Conservation (phyloP, 306 rosid genomes). For the Sindora glabra region DNA sequence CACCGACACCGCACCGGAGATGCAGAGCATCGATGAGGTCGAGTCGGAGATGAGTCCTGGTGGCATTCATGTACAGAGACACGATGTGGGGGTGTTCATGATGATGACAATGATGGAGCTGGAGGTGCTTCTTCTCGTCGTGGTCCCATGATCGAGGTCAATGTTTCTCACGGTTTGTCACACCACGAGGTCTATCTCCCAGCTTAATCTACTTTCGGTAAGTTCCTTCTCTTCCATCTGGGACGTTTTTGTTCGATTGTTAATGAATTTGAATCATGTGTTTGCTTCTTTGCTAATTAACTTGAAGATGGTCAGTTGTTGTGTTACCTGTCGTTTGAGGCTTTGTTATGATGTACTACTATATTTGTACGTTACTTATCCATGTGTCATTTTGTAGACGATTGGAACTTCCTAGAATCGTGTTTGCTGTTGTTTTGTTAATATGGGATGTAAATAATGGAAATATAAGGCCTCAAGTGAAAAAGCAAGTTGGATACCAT, state of each 20-base stretch:
- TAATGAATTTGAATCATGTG: background rate
- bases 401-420: no score
- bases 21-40: background rate
- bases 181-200: slow-evolving; percentile 33
- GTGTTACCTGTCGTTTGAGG: background rate
- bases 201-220: slow-evolving; percentile 40
- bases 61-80: background rate
- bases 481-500: no score
- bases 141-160: slow-evolving; percentile 30
- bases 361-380: no score
- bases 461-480: no score
- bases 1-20: background rate
- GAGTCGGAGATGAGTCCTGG: background rate
- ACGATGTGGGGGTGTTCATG: no score
- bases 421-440: no score
- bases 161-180: slow-evolving; percentile 22
- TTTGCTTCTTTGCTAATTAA: background rate
- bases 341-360: no score
- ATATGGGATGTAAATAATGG: no score
- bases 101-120: background rate
- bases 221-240: slow-evolving; percentile 14
- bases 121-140: background rate
- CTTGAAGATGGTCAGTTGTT: background rate
- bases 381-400: no score
- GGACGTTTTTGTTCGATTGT: background rate